Base-by-base conservation (phyloP, 768 basidiomycete species). In the Trametes villosa region DNA sequence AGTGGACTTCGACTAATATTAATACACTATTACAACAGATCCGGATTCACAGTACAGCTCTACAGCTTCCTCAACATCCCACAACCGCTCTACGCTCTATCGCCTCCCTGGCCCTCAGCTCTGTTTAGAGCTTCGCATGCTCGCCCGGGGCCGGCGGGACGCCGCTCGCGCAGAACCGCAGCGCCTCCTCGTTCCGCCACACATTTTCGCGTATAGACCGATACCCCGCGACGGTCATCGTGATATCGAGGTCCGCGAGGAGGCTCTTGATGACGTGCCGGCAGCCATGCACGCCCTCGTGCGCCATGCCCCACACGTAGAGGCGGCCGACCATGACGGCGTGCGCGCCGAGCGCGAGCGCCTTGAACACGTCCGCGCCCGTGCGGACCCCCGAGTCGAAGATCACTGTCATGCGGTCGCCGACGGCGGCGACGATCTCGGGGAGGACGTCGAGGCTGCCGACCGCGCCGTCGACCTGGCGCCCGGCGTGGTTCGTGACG, bases 391-490 rank as follows among this genome's bases (percentile, higher is more conserved):
- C 82, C n/a, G 80, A 83, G 70, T 84, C 82, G 60, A 81, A 83
- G 24, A 83, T 71, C 55, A 85, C 77, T 1, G 76, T 80, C 75
- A 81, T 76, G 79, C 78, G 81, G 62, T 80, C 78, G 9, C 81
- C 81, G 29, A 83, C 79, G 20, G 82, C 84, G 50, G 80, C 75
- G 13, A 74, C 78, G 56, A 83, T 82, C 30, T 79, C 79, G n/a
- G 79, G 78, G 8, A 83, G 76, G 30, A 78, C 71, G 59, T 83
- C 82, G 41, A 84, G 70, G 53, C 80, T 81, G 18, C 75, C 81
- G 5, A 84, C 76, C 2, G 83, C 82, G 20, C 83, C 84, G 67
- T 86, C 84, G 38, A 85, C 80, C 67, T 85, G 83, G 26, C 84
- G 70, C 0, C 82, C 83, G 6, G 81, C 83, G 67, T 84, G 82